A percentile compares a stretch with the other conserved stretches of the same genome.
Evolutionary conservation across 352 stramenopile species (phyloP).

Genomic region (Phytophthora cactorum): DNA sequence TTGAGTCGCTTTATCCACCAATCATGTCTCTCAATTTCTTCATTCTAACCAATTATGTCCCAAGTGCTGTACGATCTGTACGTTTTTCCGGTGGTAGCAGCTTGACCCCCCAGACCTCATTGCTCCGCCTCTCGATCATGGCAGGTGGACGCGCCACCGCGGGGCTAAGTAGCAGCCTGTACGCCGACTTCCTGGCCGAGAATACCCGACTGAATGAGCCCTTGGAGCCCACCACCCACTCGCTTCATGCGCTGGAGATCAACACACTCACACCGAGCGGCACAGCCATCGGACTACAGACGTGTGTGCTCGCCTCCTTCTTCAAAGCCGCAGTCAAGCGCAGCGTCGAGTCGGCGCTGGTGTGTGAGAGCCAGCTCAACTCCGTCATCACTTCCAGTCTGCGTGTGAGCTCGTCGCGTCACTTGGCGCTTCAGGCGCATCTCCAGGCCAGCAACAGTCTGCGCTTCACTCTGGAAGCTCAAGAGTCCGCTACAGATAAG

Average conservation of each 20-base stretch:
- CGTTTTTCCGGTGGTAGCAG: slow-evolving; percentile 7
- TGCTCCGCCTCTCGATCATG: slow-evolving; percentile 18
- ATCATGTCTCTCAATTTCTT: neutral
- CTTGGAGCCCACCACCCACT: slow-evolving; percentile 51
- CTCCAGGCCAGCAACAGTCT: slow-evolving; percentile 57
- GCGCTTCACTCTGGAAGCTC: slow-evolving; percentile 77
- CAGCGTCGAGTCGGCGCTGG: slow-evolving; percentile 65
- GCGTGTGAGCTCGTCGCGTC: slow-evolving; percentile 73
- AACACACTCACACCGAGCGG: slow-evolving; percentile 62
- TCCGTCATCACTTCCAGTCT: slow-evolving; percentile 69
- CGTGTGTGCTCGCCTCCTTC: slow-evolving; percentile 68
- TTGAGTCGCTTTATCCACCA: neutral
- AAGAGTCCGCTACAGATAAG: slow-evolving; percentile 75
- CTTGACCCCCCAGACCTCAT: neutral
- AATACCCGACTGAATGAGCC: slow-evolving; percentile 49
- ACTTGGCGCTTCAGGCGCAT: slow-evolving; percentile 71
- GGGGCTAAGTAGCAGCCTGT: slow-evolving; percentile 70
- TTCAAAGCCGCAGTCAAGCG: slow-evolving; percentile 74
- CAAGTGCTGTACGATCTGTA: neutral
- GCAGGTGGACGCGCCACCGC: slow-evolving; percentile 39
- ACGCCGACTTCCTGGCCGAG: slow-evolving; percentile 70
- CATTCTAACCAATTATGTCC: neutral
- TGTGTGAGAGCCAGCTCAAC: slow-evolving; percentile 73
- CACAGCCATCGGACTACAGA: slow-evolving; percentile 57
- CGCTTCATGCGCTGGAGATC: slow-evolving; percentile 59